Evolutionary conservation across 441 rosid genomes (phyloP), one percentile per base, ranked within the genome.

Genomic region (Erodium texanum): DNA sequence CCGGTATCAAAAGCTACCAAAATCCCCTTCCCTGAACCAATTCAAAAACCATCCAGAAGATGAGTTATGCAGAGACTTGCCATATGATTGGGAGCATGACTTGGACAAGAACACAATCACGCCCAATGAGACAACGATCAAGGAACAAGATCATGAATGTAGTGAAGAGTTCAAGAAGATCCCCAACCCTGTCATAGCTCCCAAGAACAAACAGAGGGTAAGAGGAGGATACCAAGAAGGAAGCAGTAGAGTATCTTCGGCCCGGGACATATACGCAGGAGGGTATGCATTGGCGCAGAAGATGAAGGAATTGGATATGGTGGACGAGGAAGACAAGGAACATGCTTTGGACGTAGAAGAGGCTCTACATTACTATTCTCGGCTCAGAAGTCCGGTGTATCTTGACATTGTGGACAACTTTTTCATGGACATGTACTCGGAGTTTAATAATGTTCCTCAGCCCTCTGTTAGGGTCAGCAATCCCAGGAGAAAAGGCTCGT

Each of bases 261-360:
- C 74, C n/a, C 77, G 71, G 65, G 68, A 71, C 22, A 71, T 0
- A 72, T 69, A 65, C 3, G 81, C 64, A 54, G 80, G 68, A 7
- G 54, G 74, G 7, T 66, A 75, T 77, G 79, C 69, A 48, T 68
- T 95, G 72, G 91, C 88, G 7, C 72, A 79, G 74, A 94, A 87
- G 84, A 84, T 92, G 83, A 88, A 85, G 68, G 87, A 88, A 66
- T 52, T 89, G 75, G 94, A 89, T 73, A 82, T 82, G 92, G 76
- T 83, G 75, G 87, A 87, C 69, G 80, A 68, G 16, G 82, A 87
- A 66, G 89, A 92, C 73, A 74, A 86, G 65, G 98, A 94, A 43
- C 88, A 89, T 72, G 89, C 82, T 10, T 70, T 94, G 77, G 99
- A 94, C 72, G 83, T 92, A 7, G 98, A 94, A 83, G 99, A 94